Evolutionary conservation across 2,329 filamentous ascomycete species (phyloP).

Genomic region (Leptographium radiaticola): DNA sequence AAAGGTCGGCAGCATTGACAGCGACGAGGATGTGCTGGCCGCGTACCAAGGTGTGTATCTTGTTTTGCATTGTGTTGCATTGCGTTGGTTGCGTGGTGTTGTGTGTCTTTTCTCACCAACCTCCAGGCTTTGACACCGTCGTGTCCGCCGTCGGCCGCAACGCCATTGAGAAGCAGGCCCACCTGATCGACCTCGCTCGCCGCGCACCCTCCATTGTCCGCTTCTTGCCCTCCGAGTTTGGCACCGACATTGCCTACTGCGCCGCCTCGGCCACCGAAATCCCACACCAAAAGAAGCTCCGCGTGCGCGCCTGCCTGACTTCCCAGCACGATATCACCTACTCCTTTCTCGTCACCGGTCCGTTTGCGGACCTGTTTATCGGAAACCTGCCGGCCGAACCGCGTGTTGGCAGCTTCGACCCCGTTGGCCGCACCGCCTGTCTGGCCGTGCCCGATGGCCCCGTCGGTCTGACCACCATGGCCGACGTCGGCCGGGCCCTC

Average conservation of each 20-base stretch:
- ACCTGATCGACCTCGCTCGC: slow-evolving; percentile 24
- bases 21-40: slow-evolving; percentile 4
- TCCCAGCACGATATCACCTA: slow-evolving; percentile 1
- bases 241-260: slow-evolving; percentile 7
- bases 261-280: slow-evolving; percentile 6
- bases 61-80: too few species aligned
- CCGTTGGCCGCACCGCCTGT: neutral
- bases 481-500: slow-evolving; percentile 6
- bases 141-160: slow-evolving; percentile 8
- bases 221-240: slow-evolving; percentile 23
- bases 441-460: neutral
- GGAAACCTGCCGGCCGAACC: slow-evolving; percentile 5
- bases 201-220: slow-evolving; percentile 32
- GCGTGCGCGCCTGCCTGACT: slow-evolving; percentile 6
- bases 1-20: slow-evolving; percentile 4
- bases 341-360: slow-evolving; percentile 5
- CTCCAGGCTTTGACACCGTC: slow-evolving; percentile 6
- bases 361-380: slow-evolving; percentile 8
- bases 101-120: neutral
- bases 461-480: slow-evolving; percentile 7
- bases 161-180: slow-evolving; percentile 9
- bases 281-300: slow-evolving; percentile 10
- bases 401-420: slow-evolving; percentile 5
- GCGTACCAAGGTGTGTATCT: slow-evolving; percentile 3
- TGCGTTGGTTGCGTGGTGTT: too few species aligned